These are phyloP conservation scores for Rhizophora apiculata DNA, from an alignment of 345 rosid species.

Conservation along the genomic window DNA sequence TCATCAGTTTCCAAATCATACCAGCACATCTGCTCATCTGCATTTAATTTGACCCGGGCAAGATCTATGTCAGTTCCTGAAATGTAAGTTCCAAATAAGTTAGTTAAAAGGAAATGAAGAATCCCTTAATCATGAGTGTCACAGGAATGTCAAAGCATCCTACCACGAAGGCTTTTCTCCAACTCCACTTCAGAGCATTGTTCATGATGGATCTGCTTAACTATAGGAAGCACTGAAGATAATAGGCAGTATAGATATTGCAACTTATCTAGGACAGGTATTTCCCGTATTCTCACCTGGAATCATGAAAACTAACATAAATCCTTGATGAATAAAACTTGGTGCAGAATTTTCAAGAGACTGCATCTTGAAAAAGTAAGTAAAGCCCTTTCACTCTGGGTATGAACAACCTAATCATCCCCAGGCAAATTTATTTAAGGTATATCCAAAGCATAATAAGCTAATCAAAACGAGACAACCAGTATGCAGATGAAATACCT, in stretches of 20 bases:
- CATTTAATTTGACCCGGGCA: conserved; percentile 75
- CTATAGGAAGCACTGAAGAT: conserved; percentile 84
- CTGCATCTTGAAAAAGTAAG: no score
- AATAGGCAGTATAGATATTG: conserved; percentile 71
- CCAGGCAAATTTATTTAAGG: neutral
- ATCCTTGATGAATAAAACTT: conserved; percentile 6
- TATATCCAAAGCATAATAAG: conserved; percentile 3
- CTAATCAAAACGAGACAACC: neutral
- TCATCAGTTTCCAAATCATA: conserved; percentile 25
- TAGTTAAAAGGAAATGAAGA: conserved; percentile 1
- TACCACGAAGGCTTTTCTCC: conserved; percentile 79
- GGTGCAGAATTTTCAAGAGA: no score
- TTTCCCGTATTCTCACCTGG: conserved; percentile 73
- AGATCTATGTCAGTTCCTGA: conserved; percentile 79
- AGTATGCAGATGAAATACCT: conserved; percentile 44
- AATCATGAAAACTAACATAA: conserved; percentile 22
- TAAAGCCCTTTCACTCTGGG: no score
- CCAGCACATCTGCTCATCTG: conserved; percentile 99
- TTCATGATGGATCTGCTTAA: conserved; percentile 77
- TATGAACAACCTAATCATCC: no score
- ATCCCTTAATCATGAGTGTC: conserved; percentile 1
- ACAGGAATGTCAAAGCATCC: conserved; percentile 24
- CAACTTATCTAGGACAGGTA: conserved; percentile 81
- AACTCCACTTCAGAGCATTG: conserved; percentile 85
- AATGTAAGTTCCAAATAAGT: conserved; percentile 14